Base-by-base conservation (phyloP, 2,329 filamentous ascomycete species). In the Cercospora sp. region DNA sequence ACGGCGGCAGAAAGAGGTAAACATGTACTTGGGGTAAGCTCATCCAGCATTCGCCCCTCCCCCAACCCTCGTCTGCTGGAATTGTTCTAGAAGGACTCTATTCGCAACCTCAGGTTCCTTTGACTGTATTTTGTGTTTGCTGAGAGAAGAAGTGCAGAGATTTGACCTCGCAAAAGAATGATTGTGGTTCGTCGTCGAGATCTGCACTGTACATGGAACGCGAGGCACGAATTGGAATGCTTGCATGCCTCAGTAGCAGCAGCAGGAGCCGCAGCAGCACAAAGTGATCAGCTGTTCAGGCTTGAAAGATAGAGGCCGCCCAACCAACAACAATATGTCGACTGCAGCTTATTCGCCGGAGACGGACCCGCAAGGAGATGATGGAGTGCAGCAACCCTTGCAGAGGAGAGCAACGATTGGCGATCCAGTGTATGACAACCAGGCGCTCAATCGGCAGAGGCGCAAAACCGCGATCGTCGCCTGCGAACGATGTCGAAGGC, bases 361-460 rank as follows among this genome's bases (percentile, higher is more conserved):
- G 12, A 60, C 53, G 10, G 65, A 67, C 18, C 51, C 53, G 16
- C 55, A 42, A 39, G 61, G 55, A n/a, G 60, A 60, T 33, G 61
- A 68, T 36, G 48, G 28, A 10, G 61, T 39, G 16, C 63, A 59
- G 30, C 67, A 63, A 18, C 60, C 57, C 10, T 42, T 70, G 28
- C 65, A 60, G n/a, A 66, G 69, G 39, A 60, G 69, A 65, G 67
- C 69, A 6, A 70, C 69, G 39, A 70, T 70, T 61, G 69, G 69
- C 9, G 67, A 69, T 55, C 62, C 67, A 5, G 64, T 69, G 28
- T 63, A 69, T 36, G 69, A 70, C 20, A 64, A 70, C 31, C 65
- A 65, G 39, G 67, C 60, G 10, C 45, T 69, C 42, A 60, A 45
- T 30, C 61, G 65, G 53, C 69, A 70, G 59, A 45, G 64, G 53